Evolutionary conservation across 257 asterid species (phyloP), one percentile per base, ranked within the genome.

Genomic region (Plantago major): DNA sequence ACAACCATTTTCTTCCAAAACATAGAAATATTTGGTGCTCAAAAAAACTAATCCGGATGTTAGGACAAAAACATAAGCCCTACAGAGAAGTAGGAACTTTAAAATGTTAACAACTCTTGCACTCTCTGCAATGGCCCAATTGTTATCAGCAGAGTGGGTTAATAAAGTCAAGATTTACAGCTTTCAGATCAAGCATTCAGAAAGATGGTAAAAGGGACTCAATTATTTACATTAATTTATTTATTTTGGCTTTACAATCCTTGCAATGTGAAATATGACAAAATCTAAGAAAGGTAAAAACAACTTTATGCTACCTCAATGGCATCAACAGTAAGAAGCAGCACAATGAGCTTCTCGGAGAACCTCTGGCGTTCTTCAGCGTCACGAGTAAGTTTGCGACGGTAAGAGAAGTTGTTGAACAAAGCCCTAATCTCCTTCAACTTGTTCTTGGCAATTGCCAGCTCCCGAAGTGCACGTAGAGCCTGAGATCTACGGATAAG

Each of bases 241-340:
- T n/a, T n/a, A n/a, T n/a, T n/a, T n/a, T n/a, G 57, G 59, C 22
- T 3, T 43, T 26, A 50, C 11, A 10, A 37, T 19, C 18, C 44
- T 6, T 30, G 37, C 37, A 30, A 30, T 30, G 37, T 33, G 40
- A 40, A 44, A 52, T 51, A 44, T n/a, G 28, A 18, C 26, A 69
- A 40, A 13, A 13, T 10, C 2, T 13, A 28, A 60, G 42, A 45
- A 62, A 71, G 46, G 7, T 18, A 43, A 52, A 30, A 22, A 9
- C 46, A 7, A 40, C 12, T 4, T 13, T 49, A 22, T 22, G 26
- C 26, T 82, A 89, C 99, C 99, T 89, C 94, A 67, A 93, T 82
- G 71, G 99, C 94, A 62, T 89, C 96, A 59, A 93, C 90, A 9
- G 99, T 93, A 70, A 89, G 97, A 51, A 93, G 95, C 62, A 93